Evolutionary conservation across 768 basidiomycete genomes (phyloP), one percentile per base, ranked within the genome.

Genomic region (Lactifluus hygrophoroides): DNA sequence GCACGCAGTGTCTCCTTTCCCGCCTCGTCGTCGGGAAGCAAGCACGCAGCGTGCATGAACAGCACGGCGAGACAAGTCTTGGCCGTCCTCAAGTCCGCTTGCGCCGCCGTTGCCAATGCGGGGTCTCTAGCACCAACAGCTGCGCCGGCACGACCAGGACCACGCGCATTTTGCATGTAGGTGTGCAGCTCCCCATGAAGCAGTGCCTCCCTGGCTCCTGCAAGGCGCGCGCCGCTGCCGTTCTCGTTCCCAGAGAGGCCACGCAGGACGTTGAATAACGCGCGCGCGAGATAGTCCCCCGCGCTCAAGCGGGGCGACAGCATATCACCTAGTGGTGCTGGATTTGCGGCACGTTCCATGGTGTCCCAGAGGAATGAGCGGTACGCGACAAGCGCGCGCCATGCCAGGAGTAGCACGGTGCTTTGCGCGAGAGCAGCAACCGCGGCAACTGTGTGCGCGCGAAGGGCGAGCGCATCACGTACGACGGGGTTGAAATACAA

Each of bases 41-140:
- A 13, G 21, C 58, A 59, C 6, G 58, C 53, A 17, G 53, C 58
- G 13, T 54, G 19, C 58, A 59, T 59, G 53, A 59, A 59, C 27
- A 59, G 8, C 27, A 50, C 47, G 5, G 53, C 58, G 40, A 59
- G 47, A 42, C 58, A 54, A 16, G 1, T 13, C 58, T 59, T 59
- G 27, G 53, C 58, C 42, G 9, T 49, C 8, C 1, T 14, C 34
- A 59, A 44, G 32, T 59, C 58, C 21, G 32, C 52, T 8, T 7
- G n/a, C 11, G 47, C 32, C 19, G 58, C 58, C 40, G 3, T 3
- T 3, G 42, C 34, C n/a, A 54, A 16, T 6, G 16, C 14, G 16
- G 2, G 4, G 9, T 37, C 32, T 21, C 32, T 5, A 30, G 10
- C 28, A 23, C 17, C 6, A 16, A 28, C 28, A 17, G 21, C 51